Percentiles rank a stretch among this genome's conserved stretches.
These are phyloP conservation scores for Curvularia eragrostidis DNA, from an alignment of 2,329 filamentous ascomycete genomes.

Conservation along the genomic window DNA sequence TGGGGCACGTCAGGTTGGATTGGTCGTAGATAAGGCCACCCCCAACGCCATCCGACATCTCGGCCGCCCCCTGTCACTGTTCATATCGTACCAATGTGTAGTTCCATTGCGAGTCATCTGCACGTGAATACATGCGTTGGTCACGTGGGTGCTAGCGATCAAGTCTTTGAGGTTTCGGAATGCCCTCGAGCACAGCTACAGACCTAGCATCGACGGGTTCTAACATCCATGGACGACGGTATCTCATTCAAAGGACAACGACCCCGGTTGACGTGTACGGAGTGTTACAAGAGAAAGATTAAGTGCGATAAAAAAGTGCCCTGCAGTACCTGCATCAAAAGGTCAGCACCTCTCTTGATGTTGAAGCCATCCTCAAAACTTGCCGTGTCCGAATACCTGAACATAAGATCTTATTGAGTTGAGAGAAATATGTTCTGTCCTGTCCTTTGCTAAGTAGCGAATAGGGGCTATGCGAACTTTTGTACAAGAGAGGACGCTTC, in stretches of 20 bases:
- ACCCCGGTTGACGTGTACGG: conserved; percentile 36
- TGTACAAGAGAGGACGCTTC: conserved; percentile 22
- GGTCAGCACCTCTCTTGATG: conserved; percentile 22
- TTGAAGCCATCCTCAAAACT: not conserved
- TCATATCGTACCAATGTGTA: not conserved
- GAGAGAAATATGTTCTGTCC: no score
- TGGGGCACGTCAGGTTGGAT: conserved; percentile 9
- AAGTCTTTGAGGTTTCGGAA: not conserved
- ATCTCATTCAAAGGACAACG: conserved; percentile 19
- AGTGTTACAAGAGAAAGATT: conserved; percentile 44
- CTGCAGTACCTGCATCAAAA: conserved; percentile 51
- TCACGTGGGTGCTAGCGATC: not conserved
- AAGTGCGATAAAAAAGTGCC: conserved; percentile 54
- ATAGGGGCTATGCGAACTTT: conserved; percentile 20
- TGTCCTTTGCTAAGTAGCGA: not conserved
- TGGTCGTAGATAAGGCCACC: conserved; percentile 1
- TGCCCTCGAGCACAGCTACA: not conserved
- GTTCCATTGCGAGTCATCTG: not conserved
- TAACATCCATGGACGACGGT: conserved; percentile 15
- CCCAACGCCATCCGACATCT: not conserved
- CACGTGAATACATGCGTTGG: not conserved
- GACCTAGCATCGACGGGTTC: not conserved
- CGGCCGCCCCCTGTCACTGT: conserved; percentile 11
- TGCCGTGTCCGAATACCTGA: not conserved
- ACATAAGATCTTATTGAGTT: not conserved